Evolutionary conservation across 805 yeast genomes (phyloP).

Genomic region (Saturnispora sanitii): DNA sequence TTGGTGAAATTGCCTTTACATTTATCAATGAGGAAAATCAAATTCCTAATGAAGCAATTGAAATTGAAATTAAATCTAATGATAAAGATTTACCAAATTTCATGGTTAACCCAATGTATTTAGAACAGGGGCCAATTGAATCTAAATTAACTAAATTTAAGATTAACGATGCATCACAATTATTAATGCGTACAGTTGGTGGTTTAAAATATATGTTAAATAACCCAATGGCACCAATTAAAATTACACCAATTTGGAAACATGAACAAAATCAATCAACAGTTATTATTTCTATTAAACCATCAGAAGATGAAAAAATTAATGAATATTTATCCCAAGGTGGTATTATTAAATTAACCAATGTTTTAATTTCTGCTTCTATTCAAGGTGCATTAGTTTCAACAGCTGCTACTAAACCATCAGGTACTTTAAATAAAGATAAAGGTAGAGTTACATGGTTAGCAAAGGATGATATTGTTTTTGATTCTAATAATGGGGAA

Average conservation of each 20-base stretch:
- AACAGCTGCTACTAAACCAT: constrained; percentile 81
- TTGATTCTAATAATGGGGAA: constrained; percentile 32
- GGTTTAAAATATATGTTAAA: constrained; percentile 67
- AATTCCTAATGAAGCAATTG: constrained; percentile 32
- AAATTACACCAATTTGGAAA: constrained; percentile 80
- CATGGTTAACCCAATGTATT: constrained; percentile 43
- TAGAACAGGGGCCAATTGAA: constrained; percentile 32
- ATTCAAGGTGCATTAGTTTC: constrained; percentile 52
- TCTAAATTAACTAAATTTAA: constrained; percentile 27
- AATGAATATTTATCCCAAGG: constrained; percentile 24
- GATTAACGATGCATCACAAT: constrained; percentile 36
- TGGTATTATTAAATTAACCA: constrained; percentile 38
- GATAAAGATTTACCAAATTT: constrained; percentile 34
- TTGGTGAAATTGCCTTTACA: constrained; percentile 83
- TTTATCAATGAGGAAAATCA: constrained; percentile 33
- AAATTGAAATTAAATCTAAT: constrained; percentile 30
- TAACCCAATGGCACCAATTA: constrained; percentile 50
- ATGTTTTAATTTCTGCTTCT: constrained; percentile 52
- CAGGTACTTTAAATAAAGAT: constrained; percentile 84
- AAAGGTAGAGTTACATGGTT: constrained; percentile 84
- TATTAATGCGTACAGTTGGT: constrained; percentile 60
- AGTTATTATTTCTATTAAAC: constrained; percentile 61
- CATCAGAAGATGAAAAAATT: constrained; percentile 35
- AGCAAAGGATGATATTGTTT: constrained; percentile 34
- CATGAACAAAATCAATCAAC: constrained; percentile 79